Base-by-base conservation (phyloP, 306 rosid species). In the Trifolium pratense region DNA sequence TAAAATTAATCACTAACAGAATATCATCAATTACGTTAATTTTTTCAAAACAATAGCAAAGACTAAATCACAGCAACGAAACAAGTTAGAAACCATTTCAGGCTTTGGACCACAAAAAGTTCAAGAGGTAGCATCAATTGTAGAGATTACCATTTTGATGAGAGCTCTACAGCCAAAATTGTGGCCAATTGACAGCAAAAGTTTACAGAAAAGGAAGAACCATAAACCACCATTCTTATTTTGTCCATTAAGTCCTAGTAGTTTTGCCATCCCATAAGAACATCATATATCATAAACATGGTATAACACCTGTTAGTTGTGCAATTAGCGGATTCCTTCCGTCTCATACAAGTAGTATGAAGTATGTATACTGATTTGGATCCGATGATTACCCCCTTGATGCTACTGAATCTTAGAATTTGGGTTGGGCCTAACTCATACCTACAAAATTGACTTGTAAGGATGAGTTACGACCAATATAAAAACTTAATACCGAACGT, bases 331-430 rank as follows among this genome's bases (percentile, higher is more conserved):
- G 20, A 68, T 51, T 16, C 57, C 57, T n/a, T 13, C 42, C 43
- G 15, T 39, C 42, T 26, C 42, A 71, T 15, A 23, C 23, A 71
- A 16, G 15, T 18, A 57, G 39, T 55, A 20, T 71, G 75, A 53
- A 60, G 56, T 72, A 34, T 42, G 36, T 12, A 49, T 17, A 16
- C 9, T 61, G 36, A 61, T 31, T 59, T 48, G 39, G 20, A 48
- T 62, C 18, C 10, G 26, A 20, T 23, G 63, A 36, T 21, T 10
- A 49, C 32, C 60, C 11, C 36, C 18, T 1, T 20, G 39, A 11
- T 52, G 64, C 17, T 36, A 18, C 17, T 9, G 59, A 68, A 68
- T 31, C 20, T 59, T 43, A 43, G 15, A 43, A 13, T 13, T 43
- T 43, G 7, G 49, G 15, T 43, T 5, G n/a, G 5, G 49, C 15